Evolutionary conservation across 208 protist genomes (phyloP).

Genomic region (Leishmania tropica): DNA sequence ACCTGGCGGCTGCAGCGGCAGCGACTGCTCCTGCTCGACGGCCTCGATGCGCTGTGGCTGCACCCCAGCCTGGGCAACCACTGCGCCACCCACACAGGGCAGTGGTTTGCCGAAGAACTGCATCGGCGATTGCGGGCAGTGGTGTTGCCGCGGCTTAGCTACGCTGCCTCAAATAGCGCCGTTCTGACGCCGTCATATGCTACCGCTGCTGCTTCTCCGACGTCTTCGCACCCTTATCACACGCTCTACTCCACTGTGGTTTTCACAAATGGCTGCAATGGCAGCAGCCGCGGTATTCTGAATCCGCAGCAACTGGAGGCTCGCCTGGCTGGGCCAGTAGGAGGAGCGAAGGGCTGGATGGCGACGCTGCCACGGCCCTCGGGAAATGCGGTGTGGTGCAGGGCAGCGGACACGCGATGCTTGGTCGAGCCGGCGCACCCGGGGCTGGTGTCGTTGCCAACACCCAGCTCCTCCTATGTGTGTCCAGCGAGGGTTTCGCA

Average conservation of each 20-base stretch:
- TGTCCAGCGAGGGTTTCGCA: not conserved
- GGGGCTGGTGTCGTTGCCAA: constrained; percentile 12
- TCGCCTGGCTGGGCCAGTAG: not conserved
- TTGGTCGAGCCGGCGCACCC: constrained; percentile 26
- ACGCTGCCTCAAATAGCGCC: not conserved
- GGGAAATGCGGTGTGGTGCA: constrained; percentile 18
- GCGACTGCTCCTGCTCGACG: constrained; percentile 24
- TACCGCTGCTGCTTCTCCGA: not conserved
- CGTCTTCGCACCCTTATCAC: not conserved
- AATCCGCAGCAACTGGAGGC: constrained; percentile 4
- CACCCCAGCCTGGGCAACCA: constrained; percentile 25
- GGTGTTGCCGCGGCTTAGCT: constrained; percentile 13
- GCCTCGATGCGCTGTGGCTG: constrained; percentile 28
- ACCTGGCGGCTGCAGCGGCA: constrained; percentile 23
- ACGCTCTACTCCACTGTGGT: constrained; percentile 16
- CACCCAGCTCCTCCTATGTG: not conserved
- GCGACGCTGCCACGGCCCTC: constrained; percentile 11
- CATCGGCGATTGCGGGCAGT: constrained; percentile 39
- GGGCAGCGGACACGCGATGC: constrained; percentile 22
- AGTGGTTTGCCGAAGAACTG: constrained; percentile 46
- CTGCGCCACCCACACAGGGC: constrained; percentile 32
- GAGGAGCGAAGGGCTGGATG: not conserved
- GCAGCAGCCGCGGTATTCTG: constrained; percentile 2
- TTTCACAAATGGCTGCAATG: constrained; percentile 24
- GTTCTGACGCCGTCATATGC: not conserved